A percentile compares a stretch with the other conserved stretches of the same genome.
Conservation (phyloP, 2,329 filamentous ascomycete genomes). For the Hymenoscyphus albidus region DNA sequence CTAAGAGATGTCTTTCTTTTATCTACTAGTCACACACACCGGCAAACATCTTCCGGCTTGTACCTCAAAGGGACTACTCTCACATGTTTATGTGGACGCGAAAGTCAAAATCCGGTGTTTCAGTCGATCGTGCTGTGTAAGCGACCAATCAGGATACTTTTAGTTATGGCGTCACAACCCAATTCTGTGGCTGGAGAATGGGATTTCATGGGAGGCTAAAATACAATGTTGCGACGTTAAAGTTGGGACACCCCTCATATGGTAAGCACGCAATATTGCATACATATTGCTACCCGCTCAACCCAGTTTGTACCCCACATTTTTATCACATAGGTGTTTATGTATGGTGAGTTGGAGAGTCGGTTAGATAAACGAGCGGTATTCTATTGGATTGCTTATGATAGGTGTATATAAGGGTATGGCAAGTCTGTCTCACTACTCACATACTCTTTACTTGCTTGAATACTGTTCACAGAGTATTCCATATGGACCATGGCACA, state of each 20-base stretch:
- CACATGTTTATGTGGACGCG: background rate
- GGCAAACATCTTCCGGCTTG: background rate
- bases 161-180: background rate
- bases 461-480: background rate
- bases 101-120: background rate
- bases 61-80: background rate
- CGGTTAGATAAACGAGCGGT: no score
- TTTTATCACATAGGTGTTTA: background rate
- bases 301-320: background rate
- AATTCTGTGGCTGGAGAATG: background rate
- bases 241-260: background rate
- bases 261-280: background rate
- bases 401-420: no score
- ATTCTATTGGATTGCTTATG: no score
- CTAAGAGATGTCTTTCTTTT: background rate
- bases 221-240: background rate
- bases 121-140: background rate
- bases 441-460: background rate
- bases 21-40: background rate
- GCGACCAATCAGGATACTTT: background rate
- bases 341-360: no score
- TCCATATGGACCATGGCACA: background rate
- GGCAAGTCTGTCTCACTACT: background rate
- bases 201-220: background rate
- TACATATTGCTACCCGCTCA: background rate